Conservation (phyloP, 371 early-diverging fungal species). For the Haplosporangium sp. region DNA sequence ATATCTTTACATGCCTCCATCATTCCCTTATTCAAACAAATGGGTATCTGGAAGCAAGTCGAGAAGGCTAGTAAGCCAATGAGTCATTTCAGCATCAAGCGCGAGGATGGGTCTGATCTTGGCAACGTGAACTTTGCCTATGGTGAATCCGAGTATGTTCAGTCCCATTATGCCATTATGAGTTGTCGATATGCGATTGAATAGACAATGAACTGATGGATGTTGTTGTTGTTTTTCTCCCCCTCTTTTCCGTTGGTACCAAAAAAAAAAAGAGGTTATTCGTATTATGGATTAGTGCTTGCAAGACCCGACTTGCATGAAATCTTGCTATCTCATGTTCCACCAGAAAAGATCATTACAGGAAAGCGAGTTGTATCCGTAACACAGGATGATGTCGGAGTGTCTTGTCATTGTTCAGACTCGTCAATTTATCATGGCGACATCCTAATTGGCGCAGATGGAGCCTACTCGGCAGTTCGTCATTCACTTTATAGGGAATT, state of each 20-base stretch:
- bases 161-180: background rate
- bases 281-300: conserved; percentile 42
- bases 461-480: conserved; percentile 46
- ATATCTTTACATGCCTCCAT: conserved; percentile 48
- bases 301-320: conserved; percentile 41
- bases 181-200: background rate
- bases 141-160: conserved; percentile 6
- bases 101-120: conserved; percentile 50
- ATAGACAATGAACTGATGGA: background rate
- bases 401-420: conserved; percentile 44
- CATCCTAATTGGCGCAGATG: conserved; percentile 49
- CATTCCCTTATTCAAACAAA: conserved; percentile 41
- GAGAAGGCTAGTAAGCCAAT: conserved; percentile 47
- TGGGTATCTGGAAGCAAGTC: conserved; percentile 47
- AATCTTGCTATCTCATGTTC: conserved; percentile 36
- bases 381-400: conserved; percentile 44
- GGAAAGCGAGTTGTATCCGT: conserved; percentile 42
- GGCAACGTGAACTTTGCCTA: conserved; percentile 46
- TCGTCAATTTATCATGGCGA: conserved; percentile 45
- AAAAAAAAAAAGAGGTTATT: conserved; percentile 12
- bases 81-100: conserved; percentile 52
- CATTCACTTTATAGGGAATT: conserved; percentile 42
- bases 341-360: conserved; percentile 38
- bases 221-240: background rate
- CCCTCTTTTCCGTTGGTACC: background rate